Conservation (phyloP, 2,329 filamentous ascomycete species). For the Xylariaceae sp. region DNA sequence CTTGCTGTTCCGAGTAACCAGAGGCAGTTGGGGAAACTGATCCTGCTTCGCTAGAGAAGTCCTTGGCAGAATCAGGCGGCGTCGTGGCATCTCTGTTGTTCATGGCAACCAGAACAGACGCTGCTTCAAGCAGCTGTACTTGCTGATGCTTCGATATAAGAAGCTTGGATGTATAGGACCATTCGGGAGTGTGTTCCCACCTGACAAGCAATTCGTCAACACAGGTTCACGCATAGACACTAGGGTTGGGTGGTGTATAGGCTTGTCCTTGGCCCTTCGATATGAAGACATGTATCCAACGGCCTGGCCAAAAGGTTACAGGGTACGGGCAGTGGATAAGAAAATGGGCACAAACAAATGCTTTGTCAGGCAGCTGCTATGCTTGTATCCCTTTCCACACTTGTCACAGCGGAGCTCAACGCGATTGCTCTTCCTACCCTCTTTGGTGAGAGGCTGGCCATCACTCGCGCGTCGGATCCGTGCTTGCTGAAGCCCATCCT, state of each 20-base stretch:
- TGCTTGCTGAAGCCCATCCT: slow-evolving; percentile 45
- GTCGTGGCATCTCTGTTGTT: slow-evolving; percentile 55
- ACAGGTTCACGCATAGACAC: slow-evolving; percentile 32
- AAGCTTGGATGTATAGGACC: slow-evolving; percentile 94
- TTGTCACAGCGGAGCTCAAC: slow-evolving; percentile 92
- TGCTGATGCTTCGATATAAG: slow-evolving; percentile 99
- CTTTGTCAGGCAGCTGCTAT: slow-evolving; percentile 99
- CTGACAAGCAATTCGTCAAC: slow-evolving; percentile 53
- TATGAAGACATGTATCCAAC: slow-evolving; percentile 27
- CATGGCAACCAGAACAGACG: slow-evolving; percentile 94
- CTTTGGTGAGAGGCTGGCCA: slow-evolving; percentile 75
- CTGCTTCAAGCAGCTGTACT: slow-evolving; percentile 93
- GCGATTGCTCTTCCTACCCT: slow-evolving; percentile 72
- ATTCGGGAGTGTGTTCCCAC: slow-evolving; percentile 99
- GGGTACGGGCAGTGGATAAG: slow-evolving; percentile 41
- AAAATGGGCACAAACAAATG: slow-evolving; percentile 89
- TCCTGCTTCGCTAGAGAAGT: slow-evolving; percentile 73
- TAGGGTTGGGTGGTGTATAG: slow-evolving; percentile 25
- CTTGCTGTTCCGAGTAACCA: slow-evolving; percentile 72
- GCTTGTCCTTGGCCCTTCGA: slow-evolving; percentile 32
- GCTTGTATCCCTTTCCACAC: slow-evolving; percentile 99
- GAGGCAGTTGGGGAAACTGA: slow-evolving; percentile 79
- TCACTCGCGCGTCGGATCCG: slow-evolving; percentile 70
- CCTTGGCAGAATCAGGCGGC: slow-evolving; percentile 61
- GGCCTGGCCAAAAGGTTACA: slow-evolving; percentile 29